Evolutionary conservation across 2,329 filamentous ascomycete genomes (phyloP), one percentile per base, ranked within the genome.

Genomic region (Pseudogymnoascus sp.): DNA sequence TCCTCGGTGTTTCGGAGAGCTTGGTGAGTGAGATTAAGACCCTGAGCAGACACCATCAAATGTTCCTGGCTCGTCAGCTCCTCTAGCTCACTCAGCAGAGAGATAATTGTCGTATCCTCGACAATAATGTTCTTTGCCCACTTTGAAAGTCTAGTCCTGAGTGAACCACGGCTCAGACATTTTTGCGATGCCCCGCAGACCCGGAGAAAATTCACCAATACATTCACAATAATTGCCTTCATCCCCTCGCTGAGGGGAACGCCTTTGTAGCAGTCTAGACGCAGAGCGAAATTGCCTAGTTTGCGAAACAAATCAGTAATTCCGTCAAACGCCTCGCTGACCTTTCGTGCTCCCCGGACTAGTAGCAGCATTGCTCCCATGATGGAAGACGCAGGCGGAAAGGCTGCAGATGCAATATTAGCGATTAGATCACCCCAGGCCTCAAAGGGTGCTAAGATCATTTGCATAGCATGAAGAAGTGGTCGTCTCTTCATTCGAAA

Each of bases 401-500:
- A 37, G n/a, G 56, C 56, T 18, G 56, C 56, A 25, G 56, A 11
- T 21, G 56, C 56, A 23, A 16, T 28, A 8, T 28, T 28, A 14
- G 56, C 23, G 37, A 60, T 38, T 23, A 60, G 14, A 37, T 60
- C 56, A n/a, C 56, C 56, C 56, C 56, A 60, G 28, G 31, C 21
- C 14, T 60, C 56, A 37, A 60, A 60, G 7, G 56, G 56, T n/a
- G 56, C 56, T 8, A 60, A 8, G 56, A 60, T 14, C 56, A 16
- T 60, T 8, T 60, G 56, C 56, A 60, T 60, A 38, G 56, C 56
- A 60, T 34, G 56, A 12, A 60, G 37, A 14, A 60, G 56, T 40
- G 56, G 56, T 11, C 56, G 28, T 16, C 21, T 60, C 28, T 60
- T 60, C 56, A 60, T 16, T 28, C 56, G 25, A 40, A 60, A 60